phyloP scores from a whole-genome alignment of 306 rosid species.

The Citrullus colocynthis region DNA sequence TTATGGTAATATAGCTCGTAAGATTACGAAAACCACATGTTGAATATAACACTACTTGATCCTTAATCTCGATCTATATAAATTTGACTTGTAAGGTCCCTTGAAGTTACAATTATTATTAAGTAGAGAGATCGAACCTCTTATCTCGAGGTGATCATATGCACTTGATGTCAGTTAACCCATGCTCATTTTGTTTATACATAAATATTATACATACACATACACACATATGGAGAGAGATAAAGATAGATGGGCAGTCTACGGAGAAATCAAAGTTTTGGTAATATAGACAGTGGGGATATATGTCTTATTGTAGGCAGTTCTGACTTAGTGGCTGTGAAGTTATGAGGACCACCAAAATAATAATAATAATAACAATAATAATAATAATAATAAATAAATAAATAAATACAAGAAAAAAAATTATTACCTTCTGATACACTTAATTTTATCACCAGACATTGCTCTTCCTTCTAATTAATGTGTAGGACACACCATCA shows the following conservation, averaged over 20 bases:
- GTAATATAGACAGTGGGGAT: background rate
- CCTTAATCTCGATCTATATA: background rate
- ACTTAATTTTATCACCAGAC: constrained; percentile 2
- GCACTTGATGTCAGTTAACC: too few species aligned
- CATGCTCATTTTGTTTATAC: too few species aligned
- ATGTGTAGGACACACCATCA: background rate
- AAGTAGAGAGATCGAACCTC: too few species aligned
- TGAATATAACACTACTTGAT: background rate
- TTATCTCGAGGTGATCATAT: too few species aligned
- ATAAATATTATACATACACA: background rate
- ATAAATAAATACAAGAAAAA: background rate
- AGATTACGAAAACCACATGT: background rate
- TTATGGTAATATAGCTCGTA: background rate
- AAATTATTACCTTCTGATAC: background rate
- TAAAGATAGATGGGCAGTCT: background rate
- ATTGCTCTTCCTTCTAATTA: background rate
- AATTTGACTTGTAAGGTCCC: background rate
- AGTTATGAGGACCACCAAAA: background rate
- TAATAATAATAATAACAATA: background rate
- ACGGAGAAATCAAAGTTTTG: background rate
- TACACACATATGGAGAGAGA: background rate
- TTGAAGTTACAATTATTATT: background rate
- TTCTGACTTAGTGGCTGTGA: constrained; percentile 2
- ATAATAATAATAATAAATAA: background rate
- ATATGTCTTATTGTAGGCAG: background rate